Evolutionary conservation across 2,329 filamentous ascomycete species (phyloP).

Genomic region (Paraphaeosphaeria minitans): DNA sequence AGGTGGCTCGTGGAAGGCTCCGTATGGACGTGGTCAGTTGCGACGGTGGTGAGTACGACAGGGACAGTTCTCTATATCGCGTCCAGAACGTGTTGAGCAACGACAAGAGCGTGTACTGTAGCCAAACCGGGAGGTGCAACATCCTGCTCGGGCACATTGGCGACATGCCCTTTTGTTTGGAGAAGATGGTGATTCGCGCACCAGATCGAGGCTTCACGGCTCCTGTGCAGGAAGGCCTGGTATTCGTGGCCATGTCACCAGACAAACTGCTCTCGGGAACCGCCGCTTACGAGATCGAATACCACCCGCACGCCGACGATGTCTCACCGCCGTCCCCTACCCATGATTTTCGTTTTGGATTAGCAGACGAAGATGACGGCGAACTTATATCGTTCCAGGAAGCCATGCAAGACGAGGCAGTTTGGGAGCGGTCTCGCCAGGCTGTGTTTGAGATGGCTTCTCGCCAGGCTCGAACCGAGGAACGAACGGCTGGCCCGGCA

Average conservation of each 20-base stretch:
- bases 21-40: constrained; percentile 89
- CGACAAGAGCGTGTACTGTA: constrained; percentile 87
- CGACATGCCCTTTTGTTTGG: constrained; percentile 78
- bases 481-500: constrained; percentile 10
- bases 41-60: constrained; percentile 74
- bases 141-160: constrained; percentile 83
- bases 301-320: constrained; percentile 22
- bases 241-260: constrained; percentile 86
- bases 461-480: constrained; percentile 25
- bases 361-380: constrained; percentile 19
- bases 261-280: constrained; percentile 77
- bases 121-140: constrained; percentile 85
- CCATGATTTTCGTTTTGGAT: constrained; percentile 23
- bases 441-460: neutral
- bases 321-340: constrained; percentile 34
- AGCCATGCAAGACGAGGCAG: constrained; percentile 40
- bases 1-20: constrained; percentile 80
- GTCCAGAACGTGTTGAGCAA: constrained; percentile 80
- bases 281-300: constrained; percentile 75
- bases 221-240: constrained; percentile 87
- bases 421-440: constrained; percentile 38
- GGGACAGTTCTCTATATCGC: constrained; percentile 56
- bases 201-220: constrained; percentile 81
- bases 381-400: constrained; percentile 42
- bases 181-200: constrained; percentile 86